A percentile compares a stretch with the other conserved stretches of the same genome.
These are phyloP conservation scores for Eustoma russellianum DNA, from an alignment of 257 asterid species.

Conservation along the genomic window DNA sequence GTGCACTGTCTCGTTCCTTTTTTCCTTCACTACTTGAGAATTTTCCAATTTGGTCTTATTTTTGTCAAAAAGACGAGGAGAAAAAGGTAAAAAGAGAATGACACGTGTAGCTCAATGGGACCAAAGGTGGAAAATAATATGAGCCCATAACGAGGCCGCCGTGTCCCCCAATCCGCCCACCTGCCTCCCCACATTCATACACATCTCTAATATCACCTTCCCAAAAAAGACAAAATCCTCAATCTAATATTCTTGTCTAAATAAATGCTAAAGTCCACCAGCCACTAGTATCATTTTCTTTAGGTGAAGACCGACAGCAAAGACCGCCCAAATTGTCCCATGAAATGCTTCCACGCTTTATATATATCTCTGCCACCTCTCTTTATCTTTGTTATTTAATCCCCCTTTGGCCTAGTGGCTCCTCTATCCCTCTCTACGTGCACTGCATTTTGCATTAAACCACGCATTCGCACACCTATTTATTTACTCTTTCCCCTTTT, in stretches of 20 bases:
- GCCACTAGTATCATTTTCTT: neutral
- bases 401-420: neutral
- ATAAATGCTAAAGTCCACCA: neutral
- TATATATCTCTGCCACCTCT: neutral
- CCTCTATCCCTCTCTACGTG: neutral
- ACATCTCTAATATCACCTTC: neutral
- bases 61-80: no score
- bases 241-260: neutral
- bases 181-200: constrained; percentile 36
- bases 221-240: neutral
- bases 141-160: neutral
- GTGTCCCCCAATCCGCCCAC: constrained; percentile 19
- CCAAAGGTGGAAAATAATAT: no score
- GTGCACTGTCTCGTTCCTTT: no score
- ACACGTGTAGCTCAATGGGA: no score
- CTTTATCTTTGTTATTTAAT: neutral
- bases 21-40: no score
- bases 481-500: neutral
- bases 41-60: no score
- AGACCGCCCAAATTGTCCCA: constrained; percentile 55
- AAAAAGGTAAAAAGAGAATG: no score
- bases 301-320: constrained; percentile 19
- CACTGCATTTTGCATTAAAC: constrained; percentile 4
- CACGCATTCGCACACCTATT: neutral
- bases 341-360: constrained; percentile 28